These are phyloP conservation scores for Schoenoplectus tabernaemontani DNA, from an alignment of 202 grass and related monocot genomes.

Conservation along the genomic window DNA sequence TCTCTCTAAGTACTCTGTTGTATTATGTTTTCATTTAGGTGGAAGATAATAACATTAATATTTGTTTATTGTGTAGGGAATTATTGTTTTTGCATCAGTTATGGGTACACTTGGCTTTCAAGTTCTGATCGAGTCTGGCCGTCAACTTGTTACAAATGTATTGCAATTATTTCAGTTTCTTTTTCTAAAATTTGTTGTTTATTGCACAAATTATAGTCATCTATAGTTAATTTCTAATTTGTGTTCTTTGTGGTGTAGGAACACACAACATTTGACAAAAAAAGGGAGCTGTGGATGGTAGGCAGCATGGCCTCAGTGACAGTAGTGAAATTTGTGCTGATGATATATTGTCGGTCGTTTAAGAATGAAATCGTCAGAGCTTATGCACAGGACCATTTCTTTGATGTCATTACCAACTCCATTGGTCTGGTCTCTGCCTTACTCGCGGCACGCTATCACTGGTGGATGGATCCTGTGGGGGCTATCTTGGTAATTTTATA, in stretches of 20 bases:
- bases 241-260: slow-evolving; percentile 22
- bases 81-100: slow-evolving; percentile 73
- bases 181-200: neutral
- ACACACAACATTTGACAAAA: slow-evolving; percentile 34
- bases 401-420: slow-evolving; percentile 95
- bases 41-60: neutral
- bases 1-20: neutral
- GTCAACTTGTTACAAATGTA: slow-evolving; percentile 63
- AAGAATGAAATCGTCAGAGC: slow-evolving; percentile 79
- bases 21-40: neutral
- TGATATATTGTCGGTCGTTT: slow-evolving; percentile 88
- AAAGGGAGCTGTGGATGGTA: slow-evolving; percentile 69
- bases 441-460: slow-evolving; percentile 52
- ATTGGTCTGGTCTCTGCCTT: slow-evolving; percentile 54
- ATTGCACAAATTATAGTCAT: neutral
- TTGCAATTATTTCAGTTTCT: neutral
- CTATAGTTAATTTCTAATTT: neutral
- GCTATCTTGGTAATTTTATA: slow-evolving; percentile 61
- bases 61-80: slow-evolving; percentile 39
- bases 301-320: slow-evolving; percentile 73
- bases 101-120: slow-evolving; percentile 81
- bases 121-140: slow-evolving; percentile 67
- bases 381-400: slow-evolving; percentile 90
- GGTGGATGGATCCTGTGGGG: slow-evolving; percentile 83
- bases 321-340: slow-evolving; percentile 69